A percentile compares a stretch with the other conserved stretches of the same genome.
Conservation (phyloP, 1,139 yeast species). For the Pichia sp. region DNA sequence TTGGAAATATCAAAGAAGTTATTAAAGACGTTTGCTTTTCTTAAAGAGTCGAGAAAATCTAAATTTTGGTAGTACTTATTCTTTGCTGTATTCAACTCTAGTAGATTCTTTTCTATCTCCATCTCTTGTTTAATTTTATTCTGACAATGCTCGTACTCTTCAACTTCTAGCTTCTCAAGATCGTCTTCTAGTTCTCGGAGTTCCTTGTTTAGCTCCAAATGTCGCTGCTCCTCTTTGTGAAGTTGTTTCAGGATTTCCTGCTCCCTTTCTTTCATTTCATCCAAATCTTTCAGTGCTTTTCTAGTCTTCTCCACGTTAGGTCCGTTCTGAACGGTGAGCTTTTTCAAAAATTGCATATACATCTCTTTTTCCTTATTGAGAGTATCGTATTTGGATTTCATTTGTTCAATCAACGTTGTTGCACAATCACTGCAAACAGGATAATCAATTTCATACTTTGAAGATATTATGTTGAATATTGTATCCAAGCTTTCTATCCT, state of each 20-base stretch:
- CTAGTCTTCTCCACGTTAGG: constrained; percentile 43
- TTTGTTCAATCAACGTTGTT: constrained; percentile 56
- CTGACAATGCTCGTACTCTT: constrained; percentile 43
- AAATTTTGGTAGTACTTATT: constrained; percentile 59
- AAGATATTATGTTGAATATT: constrained; percentile 62
- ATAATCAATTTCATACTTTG: constrained; percentile 74
- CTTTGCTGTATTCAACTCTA: constrained; percentile 57
- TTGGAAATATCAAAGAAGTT: constrained; percentile 79
- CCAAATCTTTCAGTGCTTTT: constrained; percentile 42
- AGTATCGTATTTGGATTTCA: constrained; percentile 69
- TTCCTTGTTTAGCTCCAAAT: constrained; percentile 40
- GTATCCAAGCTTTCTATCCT: constrained; percentile 45
- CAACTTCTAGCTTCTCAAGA: constrained; percentile 37
- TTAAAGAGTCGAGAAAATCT: constrained; percentile 61
- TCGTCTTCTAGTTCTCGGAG: constrained; percentile 40
- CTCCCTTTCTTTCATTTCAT: constrained; percentile 39
- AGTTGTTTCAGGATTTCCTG: constrained; percentile 39
- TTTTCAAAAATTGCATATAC: constrained; percentile 67
- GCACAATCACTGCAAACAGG: constrained; percentile 92
- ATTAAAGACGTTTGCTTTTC: constrained; percentile 75
- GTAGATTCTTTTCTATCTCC: constrained; percentile 44
- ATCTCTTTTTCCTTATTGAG: constrained; percentile 74
- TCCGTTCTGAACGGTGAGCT: constrained; percentile 54
- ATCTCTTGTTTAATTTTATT: constrained; percentile 51
- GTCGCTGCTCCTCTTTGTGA: constrained; percentile 42